These are phyloP conservation scores for Cladophialophora psammophila DNA, from an alignment of 2,329 filamentous ascomycete species.

Conservation along the genomic window DNA sequence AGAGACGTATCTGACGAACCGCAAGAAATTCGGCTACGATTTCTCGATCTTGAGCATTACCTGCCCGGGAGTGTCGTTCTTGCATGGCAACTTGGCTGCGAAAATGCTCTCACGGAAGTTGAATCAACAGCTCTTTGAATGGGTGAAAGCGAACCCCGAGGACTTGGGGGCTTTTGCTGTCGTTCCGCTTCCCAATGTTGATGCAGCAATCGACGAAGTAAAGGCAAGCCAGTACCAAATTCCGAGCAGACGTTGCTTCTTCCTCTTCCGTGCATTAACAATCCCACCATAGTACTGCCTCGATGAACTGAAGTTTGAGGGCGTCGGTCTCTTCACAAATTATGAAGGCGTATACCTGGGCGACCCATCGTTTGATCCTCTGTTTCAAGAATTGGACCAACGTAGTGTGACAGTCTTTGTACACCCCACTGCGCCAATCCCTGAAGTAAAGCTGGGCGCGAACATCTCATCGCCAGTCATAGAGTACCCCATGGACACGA, in stretches of 20 bases:
- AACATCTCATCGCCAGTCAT: slow-evolving; percentile 35
- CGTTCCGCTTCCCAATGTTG: slow-evolving; percentile 14
- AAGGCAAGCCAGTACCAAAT: no score
- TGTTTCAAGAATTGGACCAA: slow-evolving; percentile 17
- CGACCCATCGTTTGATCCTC: slow-evolving; percentile 17
- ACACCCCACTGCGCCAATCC: slow-evolving; percentile 12
- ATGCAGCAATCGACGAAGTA: slow-evolving; percentile 18
- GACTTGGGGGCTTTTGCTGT: slow-evolving; percentile 13
- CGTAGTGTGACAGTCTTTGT: slow-evolving; percentile 21
- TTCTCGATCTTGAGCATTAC: slow-evolving; percentile 43
- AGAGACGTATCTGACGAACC: slow-evolving; percentile 7
- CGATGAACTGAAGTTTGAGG: slow-evolving; percentile 20
- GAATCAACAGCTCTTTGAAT: background rate
- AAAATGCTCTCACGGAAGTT: background rate
- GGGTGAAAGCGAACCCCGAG: background rate
- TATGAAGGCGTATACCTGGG: slow-evolving; percentile 21
- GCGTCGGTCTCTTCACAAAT: slow-evolving; percentile 24
- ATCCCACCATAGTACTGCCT: slow-evolving; percentile 24
- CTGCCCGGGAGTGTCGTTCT: slow-evolving; percentile 39
- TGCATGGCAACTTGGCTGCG: slow-evolving; percentile 7
- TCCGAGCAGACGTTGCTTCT: no score
- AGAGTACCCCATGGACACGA: slow-evolving; percentile 43
- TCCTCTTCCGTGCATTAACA: no score
- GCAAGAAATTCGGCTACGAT: slow-evolving; percentile 11
- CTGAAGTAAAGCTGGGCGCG: background rate